Percentiles rank a stretch among this genome's conserved stretches.
Evolutionary conservation across 176 grass and related monocot species (phyloP).

Genomic region (Otatea glauca): DNA sequence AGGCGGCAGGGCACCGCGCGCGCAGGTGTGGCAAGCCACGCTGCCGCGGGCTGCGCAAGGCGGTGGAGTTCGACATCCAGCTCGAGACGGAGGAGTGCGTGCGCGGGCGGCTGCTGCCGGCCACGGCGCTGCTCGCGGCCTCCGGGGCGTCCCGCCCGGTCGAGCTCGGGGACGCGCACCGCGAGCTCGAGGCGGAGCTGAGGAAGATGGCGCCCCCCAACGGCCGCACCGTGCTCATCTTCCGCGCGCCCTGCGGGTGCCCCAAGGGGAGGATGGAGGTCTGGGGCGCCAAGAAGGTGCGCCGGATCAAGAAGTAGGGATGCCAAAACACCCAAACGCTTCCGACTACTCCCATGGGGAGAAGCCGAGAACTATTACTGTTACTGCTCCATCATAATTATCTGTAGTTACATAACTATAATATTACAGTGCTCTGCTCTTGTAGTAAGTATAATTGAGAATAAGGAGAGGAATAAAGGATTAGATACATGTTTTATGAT

Average conservation of each 20-base stretch:
- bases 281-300: conserved; percentile 76
- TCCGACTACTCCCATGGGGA: background rate
- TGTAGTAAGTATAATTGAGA: conserved; percentile 40
- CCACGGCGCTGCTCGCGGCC: conserved; percentile 37
- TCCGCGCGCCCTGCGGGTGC: conserved; percentile 72
- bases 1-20: conserved; percentile 57
- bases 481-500: conserved; percentile 37
- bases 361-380: background rate
- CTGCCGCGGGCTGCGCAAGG: conserved; percentile 78
- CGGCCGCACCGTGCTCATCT: conserved; percentile 78
- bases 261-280: conserved; percentile 81
- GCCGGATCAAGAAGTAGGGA: conserved; percentile 81
- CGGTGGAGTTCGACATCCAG: conserved; percentile 87
- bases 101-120: conserved; percentile 37
- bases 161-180: conserved; percentile 67
- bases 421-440: conserved; percentile 38
- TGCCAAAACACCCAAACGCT: background rate
- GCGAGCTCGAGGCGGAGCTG: conserved; percentile 83
- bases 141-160: conserved; percentile 40
- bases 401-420: conserved; percentile 33
- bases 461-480: conserved; percentile 44
- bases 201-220: conserved; percentile 89
- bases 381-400: conserved; percentile 27
- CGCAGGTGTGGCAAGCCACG: conserved; percentile 73
- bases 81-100: conserved; percentile 95